Evolutionary conservation across 2,329 filamentous ascomycete genomes (phyloP).

Genomic region (Pseudopithomyces chartarum): DNA sequence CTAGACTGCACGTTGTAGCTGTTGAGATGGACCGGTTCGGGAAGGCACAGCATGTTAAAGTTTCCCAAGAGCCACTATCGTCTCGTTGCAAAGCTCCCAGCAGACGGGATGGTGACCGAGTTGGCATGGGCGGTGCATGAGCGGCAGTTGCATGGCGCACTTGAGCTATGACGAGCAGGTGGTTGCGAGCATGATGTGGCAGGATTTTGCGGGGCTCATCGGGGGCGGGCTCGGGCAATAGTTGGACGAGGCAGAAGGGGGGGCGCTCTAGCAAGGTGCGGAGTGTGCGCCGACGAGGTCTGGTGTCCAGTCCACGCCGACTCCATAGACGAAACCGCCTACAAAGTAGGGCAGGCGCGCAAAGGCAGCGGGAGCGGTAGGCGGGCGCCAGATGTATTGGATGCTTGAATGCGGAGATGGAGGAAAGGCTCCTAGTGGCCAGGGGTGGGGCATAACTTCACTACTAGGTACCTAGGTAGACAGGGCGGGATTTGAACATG

Average conservation of each 20-base stretch:
- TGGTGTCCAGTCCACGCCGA: constrained; percentile 1
- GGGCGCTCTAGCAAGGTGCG: constrained; percentile 3
- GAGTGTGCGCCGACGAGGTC: constrained; percentile 8
- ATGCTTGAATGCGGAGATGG: constrained; percentile 25
- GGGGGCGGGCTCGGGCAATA: constrained; percentile 11
- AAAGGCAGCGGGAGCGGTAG: constrained; percentile 14
- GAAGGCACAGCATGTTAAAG: constrained; percentile 33
- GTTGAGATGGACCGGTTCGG: constrained; percentile 26
- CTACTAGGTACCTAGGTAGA: no score
- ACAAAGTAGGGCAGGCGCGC: constrained; percentile 17
- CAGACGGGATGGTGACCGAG: background rate
- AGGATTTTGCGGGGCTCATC: background rate
- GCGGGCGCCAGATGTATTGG: constrained; percentile 12
- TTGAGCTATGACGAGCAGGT: background rate
- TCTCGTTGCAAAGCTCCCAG: constrained; percentile 3
- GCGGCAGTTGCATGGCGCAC: constrained; percentile 6
- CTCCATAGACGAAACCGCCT: constrained; percentile 6
- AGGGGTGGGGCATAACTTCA: constrained; percentile 11
- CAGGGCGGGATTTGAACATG: background rate
- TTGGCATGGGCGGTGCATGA: background rate
- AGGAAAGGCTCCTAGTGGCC: constrained; percentile 4
- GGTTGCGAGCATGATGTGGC: background rate
- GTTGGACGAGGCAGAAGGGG: background rate
- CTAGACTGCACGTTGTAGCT: constrained; percentile 16
- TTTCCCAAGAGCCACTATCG: constrained; percentile 17